Evolutionary conservation across 768 basidiomycete genomes (phyloP).

Genomic region (Mycena maculata): DNA sequence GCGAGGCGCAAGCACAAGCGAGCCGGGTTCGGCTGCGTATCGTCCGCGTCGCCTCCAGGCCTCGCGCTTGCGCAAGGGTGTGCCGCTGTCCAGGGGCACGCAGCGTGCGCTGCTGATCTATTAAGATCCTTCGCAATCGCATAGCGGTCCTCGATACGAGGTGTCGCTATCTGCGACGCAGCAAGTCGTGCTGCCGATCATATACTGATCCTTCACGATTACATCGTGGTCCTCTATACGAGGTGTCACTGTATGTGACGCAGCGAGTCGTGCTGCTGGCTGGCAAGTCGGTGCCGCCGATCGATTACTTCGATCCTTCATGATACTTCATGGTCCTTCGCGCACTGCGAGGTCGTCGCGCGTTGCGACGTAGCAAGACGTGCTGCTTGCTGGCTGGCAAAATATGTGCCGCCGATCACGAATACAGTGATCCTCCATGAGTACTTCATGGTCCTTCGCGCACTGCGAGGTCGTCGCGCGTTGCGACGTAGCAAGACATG

Average conservation of each 20-base stretch:
- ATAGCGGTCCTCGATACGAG: not conserved
- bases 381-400: too few species aligned
- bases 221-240: too few species aligned
- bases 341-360: not conserved
- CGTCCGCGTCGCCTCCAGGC: conserved; percentile 10
- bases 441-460: too few species aligned
- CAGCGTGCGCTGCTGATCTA: too few species aligned
- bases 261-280: conserved; percentile 18
- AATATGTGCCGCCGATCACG: too few species aligned
- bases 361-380: conserved; percentile 20
- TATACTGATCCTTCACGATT: not conserved
- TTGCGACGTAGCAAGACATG: conserved; percentile 22
- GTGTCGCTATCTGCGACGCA: conserved; percentile 20
- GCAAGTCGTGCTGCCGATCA: conserved; percentile 15
- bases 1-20: conserved; percentile 11
- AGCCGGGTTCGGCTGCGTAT: conserved; percentile 29
- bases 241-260: conserved; percentile 15
- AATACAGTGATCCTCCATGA: not conserved
- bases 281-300: too few species aligned
- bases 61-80: conserved; percentile 5
- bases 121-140: too few species aligned
- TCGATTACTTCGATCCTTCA: not conserved
- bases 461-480: not conserved
- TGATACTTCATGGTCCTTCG: too few species aligned
- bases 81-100: not conserved